Base-by-base conservation (phyloP, 1,284 basidiomycete genomes). In the Malassezia caprae region DNA sequence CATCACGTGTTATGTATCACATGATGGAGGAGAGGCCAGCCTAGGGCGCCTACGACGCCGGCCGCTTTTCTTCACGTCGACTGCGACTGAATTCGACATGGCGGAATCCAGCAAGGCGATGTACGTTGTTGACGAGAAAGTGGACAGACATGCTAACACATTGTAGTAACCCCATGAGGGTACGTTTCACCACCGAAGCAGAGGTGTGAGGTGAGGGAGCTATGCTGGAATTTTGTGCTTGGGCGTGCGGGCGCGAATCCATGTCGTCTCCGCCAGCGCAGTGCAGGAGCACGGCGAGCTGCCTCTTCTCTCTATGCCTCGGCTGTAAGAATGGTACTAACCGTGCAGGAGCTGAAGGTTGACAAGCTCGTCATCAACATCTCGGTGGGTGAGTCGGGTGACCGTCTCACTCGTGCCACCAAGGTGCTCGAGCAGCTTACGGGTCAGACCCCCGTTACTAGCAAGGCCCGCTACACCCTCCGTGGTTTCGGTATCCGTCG, bases 341-440 rank as follows among this genome's bases (percentile, higher is more conserved):
- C 44, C 12, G 42, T 21, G 27, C 63, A 85, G 82, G 91, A 96
- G 81, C 88, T 90, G 72, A 83, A 84, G 73, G 91, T 96, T 77
- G 91, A 96, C 81, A 96, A 98, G 83, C 86, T 98, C 77, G 91
- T 96, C 80, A 90, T 98, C 83, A 98, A 98, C 85, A 98, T 98
- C 80, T 96, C 90, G 73, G 94, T 98, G 73, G 93, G 94, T 77
- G 93, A 96, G 82, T 96, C 91, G 72, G 93, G 93, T 81, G 93
- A 98, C 84, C 84, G 93, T 78, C 82, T 98, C 72, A 99, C 94
- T 68, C 88, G 94, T 81, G 93, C 93, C 60, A 90, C 93, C 78
- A 98, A 98, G 81, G 93, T 98, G 68, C 82, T 99, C 75, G 94
- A 99, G 80, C 94, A 99, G 80, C 86, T 99, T 63, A 98, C 93